These are phyloP conservation scores for Coemansia sp. DNA, from an alignment of 192 early-diverging fungal genomes.

Conservation along the genomic window DNA sequence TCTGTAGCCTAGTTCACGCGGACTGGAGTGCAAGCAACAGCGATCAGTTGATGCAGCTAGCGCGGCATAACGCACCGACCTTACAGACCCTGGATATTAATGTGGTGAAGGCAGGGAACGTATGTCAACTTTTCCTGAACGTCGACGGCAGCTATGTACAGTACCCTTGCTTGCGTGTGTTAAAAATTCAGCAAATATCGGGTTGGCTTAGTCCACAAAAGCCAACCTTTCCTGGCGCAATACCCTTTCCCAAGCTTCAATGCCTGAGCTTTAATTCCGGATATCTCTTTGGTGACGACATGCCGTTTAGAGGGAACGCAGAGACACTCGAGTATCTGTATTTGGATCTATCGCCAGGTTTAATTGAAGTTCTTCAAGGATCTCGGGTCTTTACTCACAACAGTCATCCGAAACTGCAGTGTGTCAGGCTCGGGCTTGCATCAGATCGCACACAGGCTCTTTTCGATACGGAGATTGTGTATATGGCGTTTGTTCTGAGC, in stretches of 20 bases:
- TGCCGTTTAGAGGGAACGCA: neutral
- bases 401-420: neutral
- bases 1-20: neutral
- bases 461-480: neutral
- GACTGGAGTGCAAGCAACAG: neutral
- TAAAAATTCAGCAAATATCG: neutral
- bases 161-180: neutral
- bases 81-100: neutral
- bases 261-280: neutral
- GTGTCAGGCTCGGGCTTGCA: neutral
- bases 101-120: neutral
- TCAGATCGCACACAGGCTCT: neutral
- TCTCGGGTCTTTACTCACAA: neutral
- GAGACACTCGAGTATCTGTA: neutral
- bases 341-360: neutral
- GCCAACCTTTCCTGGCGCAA: neutral
- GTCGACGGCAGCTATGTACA: neutral
- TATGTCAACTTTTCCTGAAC: neutral
- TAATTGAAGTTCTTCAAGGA: neutral
- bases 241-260: neutral
- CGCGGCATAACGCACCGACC: neutral
- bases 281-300: slow-evolving; percentile 4
- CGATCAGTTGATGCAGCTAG: neutral
- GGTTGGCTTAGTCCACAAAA: neutral
- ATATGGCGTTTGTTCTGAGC: neutral